A percentile compares a stretch with the other conserved stretches of the same genome.
phyloP scores from a whole-genome alignment of 345 rosid species.

The Erodium maritimum region DNA sequence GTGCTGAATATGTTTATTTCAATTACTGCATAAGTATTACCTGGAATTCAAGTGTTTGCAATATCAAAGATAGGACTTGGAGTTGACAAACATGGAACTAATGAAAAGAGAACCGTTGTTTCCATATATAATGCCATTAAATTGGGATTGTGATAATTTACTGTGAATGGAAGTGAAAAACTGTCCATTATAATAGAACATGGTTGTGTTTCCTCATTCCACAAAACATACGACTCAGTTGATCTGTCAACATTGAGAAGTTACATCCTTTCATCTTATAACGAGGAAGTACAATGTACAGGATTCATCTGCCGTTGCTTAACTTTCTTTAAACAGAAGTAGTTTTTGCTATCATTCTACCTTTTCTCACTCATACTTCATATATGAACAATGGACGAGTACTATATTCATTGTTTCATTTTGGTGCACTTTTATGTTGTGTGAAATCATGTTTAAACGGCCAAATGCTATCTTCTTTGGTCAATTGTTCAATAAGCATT shows the following conservation, averaged over 20 bases:
- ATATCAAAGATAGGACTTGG: neutral
- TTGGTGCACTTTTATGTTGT: no score
- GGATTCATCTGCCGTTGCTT: no score
- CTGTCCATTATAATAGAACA: no score
- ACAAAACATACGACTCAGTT: no score
- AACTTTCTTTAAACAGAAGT: no score
- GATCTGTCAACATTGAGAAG: no score
- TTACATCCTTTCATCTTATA: no score
- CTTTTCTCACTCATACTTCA: no score
- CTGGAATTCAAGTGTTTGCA: neutral
- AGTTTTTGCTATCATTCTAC: no score
- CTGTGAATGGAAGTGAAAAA: neutral
- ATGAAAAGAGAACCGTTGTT: neutral
- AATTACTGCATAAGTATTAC: neutral
- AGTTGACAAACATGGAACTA: neutral
- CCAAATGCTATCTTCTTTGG: neutral
- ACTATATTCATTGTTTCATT: no score
- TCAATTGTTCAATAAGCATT: neutral
- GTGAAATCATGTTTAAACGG: neutral
- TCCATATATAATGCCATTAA: neutral
- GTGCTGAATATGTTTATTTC: constrained; percentile 15
- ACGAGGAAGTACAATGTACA: no score
- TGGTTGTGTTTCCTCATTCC: neutral
- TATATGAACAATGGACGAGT: no score
- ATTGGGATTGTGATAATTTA: neutral